phyloP scores from a whole-genome alignment of 2,329 filamentous ascomycete species.

The Shiraia sp. region DNA sequence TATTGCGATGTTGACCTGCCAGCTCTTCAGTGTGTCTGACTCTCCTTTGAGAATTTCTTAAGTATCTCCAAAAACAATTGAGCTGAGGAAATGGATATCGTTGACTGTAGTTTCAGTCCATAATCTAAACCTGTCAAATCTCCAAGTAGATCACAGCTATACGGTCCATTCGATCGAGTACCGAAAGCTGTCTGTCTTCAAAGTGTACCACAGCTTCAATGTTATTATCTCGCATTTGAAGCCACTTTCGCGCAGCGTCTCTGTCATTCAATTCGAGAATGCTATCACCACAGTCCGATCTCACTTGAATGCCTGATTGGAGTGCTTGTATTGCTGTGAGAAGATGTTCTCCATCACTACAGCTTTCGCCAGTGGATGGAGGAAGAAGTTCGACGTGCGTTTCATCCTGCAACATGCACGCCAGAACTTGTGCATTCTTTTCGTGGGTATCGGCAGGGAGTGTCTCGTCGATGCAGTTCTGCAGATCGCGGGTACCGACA shows the following conservation, averaged over 20 bases:
- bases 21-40: too few species aligned
- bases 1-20: too few species aligned
- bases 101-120: too few species aligned
- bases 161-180: constrained; percentile 54
- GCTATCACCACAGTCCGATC: constrained; percentile 73
- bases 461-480: too few species aligned
- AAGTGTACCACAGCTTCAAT: constrained; percentile 57
- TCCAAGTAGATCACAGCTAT: too few species aligned
- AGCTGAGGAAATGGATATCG: too few species aligned
- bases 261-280: constrained; percentile 50
- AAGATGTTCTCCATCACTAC: constrained; percentile 46
- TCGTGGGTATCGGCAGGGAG: too few species aligned
- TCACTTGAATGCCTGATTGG: constrained; percentile 54
- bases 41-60: too few species aligned
- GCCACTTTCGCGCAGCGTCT: constrained; percentile 55
- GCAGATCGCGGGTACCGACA: too few species aligned
- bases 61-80: too few species aligned
- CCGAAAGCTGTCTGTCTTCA: constrained; percentile 58
- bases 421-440: constrained; percentile 69
- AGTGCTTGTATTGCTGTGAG: constrained; percentile 51
- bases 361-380: neutral
- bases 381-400: constrained; percentile 36
- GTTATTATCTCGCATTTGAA: constrained; percentile 48
- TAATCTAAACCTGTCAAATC: too few species aligned
- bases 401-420: constrained; percentile 57